Evolutionary conservation across 208 protist species (phyloP).

Genomic region (Trichomonas tenax): DNA sequence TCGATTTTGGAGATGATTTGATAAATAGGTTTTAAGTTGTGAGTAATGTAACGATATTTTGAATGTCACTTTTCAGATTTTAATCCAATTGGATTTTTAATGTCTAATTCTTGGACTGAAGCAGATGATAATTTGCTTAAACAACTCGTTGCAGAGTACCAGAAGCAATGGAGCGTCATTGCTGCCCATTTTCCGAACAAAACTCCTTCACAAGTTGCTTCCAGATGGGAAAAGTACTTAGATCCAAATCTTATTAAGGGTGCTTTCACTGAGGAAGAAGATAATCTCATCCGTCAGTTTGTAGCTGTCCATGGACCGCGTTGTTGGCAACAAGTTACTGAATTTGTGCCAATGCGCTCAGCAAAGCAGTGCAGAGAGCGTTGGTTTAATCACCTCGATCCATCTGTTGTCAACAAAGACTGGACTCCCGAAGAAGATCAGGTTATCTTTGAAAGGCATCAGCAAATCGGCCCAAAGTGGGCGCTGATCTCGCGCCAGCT

Average conservation of each 20-base stretch:
- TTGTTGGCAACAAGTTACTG: background rate
- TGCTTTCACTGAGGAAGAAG: background rate
- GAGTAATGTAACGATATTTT: too few relatives aligned
- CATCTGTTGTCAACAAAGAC: background rate
- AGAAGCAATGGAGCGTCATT: background rate
- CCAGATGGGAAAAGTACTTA: conserved; percentile 5
- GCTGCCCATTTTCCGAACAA: background rate
- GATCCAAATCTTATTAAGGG: background rate
- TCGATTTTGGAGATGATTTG: too few relatives aligned
- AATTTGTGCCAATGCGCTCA: background rate
- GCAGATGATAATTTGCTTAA: background rate
- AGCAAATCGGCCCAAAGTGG: background rate
- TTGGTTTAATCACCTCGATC: conserved; percentile 13
- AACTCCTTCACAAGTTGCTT: conserved; percentile 10
- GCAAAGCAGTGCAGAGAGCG: background rate
- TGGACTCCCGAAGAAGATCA: conserved; percentile 5
- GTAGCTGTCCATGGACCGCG: background rate
- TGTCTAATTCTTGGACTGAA: background rate
- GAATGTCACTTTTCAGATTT: background rate
- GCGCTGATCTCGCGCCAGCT: background rate
- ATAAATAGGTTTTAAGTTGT: too few relatives aligned
- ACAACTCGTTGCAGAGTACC: background rate
- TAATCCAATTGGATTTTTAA: background rate
- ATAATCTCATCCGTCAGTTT: background rate
- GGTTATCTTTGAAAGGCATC: background rate